A percentile compares a stretch with the other conserved stretches of the same genome.
Conservation (phyloP, 345 rosid species). For the Euphorbia peplus region DNA sequence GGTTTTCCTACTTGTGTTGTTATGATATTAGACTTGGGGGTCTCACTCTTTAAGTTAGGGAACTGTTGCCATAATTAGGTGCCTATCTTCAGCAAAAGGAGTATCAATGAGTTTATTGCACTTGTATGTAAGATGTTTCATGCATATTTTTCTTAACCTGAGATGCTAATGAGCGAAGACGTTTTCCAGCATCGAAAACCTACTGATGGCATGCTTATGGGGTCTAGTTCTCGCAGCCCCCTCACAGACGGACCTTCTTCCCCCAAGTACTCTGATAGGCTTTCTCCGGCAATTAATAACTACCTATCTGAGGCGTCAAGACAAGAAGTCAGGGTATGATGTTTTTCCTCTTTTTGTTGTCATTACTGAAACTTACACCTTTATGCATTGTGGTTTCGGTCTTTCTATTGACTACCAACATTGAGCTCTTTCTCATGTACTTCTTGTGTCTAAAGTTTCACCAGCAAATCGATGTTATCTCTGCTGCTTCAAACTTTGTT, state of each 20-base stretch:
- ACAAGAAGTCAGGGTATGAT: constrained; percentile 87
- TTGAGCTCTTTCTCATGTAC: neutral
- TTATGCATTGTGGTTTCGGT: constrained; percentile 2
- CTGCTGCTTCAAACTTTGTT: neutral
- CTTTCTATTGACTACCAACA: constrained; percentile 9
- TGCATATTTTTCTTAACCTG: neutral
- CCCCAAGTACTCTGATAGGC: constrained; percentile 96
- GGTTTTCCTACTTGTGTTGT: neutral
- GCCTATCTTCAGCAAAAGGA: neutral
- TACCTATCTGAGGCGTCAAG: constrained; percentile 97
- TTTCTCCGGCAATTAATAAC: constrained; percentile 91
- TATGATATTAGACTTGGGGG: neutral
- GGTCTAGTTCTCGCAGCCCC: constrained; percentile 86
- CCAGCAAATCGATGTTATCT: neutral
- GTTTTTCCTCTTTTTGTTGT: constrained; percentile 8
- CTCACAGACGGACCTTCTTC: constrained; percentile 79
- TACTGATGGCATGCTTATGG: constrained; percentile 83
- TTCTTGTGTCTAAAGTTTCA: neutral
- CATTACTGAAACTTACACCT: neutral
- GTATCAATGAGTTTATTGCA: neutral
- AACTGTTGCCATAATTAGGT: neutral
- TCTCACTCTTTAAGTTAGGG: neutral
- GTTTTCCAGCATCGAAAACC: constrained; percentile 80
- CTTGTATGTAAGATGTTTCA: neutral
- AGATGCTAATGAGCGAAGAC: constrained; percentile 12